Evolutionary conservation across 371 early-diverging fungal genomes (phyloP), one percentile per base, ranked within the genome.

Genomic region (Aphelidium insulamus): DNA sequence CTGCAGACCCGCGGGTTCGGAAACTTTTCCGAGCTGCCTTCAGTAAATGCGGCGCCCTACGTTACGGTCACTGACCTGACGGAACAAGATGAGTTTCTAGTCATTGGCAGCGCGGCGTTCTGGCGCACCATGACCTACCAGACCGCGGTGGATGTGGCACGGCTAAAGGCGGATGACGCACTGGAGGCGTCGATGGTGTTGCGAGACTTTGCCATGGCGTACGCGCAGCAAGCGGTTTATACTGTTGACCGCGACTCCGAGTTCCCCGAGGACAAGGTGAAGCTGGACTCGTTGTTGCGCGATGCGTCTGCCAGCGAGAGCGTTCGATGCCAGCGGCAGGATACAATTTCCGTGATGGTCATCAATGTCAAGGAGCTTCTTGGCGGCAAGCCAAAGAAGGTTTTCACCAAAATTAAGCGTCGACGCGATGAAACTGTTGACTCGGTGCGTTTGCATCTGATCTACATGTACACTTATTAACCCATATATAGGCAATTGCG

Each of bases 61-160:
- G 72, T 85, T 26, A 60, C 64, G 10, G 60, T 58, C 8, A 62
- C 78, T 9, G 61, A 72, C 18, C 46, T 88, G 36, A 61, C 69
- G 0, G 77, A 74, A 44, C 69, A 72, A 34, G 91, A 87, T 37
- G 91, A 90, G 48, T 82, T 87, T 49, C 50, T 87, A 4, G 81
- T 87, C 30, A 59, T 90, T 59, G 84, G 80, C 4, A 77, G 72
- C 21, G 58, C 57, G 3, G 75, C 77, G 0, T 54, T 90, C 21
- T 87, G 87, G 85, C 70, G 79, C 30, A 61, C 66, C 12, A 69
- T 86, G 49, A 62, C 72, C 5, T 72, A 75, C 28, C 72, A 75
- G 40, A 76, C 68, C 7, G 85, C 85, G 0, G 77, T 80, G 3
- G 85, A 81, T 41, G 68, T 84, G 36, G 82, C 77, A 8, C 61